phyloP scores from a whole-genome alignment of 2,329 filamentous ascomycete species.

The Aspergillus vadensis region DNA sequence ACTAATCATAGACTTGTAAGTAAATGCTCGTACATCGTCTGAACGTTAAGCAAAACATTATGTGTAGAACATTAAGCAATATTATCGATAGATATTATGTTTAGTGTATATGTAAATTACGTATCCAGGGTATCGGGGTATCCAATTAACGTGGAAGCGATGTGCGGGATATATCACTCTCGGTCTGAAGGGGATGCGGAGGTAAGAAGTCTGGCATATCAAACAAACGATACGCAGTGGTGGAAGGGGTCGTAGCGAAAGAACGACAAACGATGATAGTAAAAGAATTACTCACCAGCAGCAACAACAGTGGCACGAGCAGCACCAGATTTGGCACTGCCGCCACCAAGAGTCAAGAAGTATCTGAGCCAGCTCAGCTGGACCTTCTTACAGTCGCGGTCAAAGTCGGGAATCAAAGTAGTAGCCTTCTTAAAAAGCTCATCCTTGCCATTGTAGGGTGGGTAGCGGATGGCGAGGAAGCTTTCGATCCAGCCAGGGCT shows the following conservation, averaged over 20 bases:
- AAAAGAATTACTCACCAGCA: slow-evolving; percentile 41
- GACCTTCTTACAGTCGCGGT: slow-evolving; percentile 55
- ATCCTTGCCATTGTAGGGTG: slow-evolving; percentile 61
- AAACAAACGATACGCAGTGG: not conserved
- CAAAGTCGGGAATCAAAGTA: slow-evolving; percentile 60
- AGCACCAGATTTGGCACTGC: slow-evolving; percentile 40
- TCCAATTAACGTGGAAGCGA: not conserved
- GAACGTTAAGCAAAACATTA: not conserved
- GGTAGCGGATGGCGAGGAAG: slow-evolving; percentile 60
- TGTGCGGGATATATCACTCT: not conserved
- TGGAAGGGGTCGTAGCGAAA: no score
- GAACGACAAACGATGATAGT: no score
- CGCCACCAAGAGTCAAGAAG: slow-evolving; percentile 45
- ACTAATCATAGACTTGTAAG: not conserved
- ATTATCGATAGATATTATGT: not conserved
- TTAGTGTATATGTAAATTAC: not conserved
- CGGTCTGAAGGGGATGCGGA: not conserved
- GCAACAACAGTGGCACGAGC: slow-evolving; percentile 39
- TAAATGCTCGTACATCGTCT: not conserved
- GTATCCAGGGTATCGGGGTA: not conserved
- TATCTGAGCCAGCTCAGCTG: slow-evolving; percentile 43
- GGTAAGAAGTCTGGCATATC: slow-evolving; percentile 3
- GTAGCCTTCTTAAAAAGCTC: slow-evolving; percentile 54
- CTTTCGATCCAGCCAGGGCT: slow-evolving; percentile 64
- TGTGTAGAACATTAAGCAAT: not conserved